phyloP scores from a whole-genome alignment of 2,329 filamentous ascomycete species.

The Ascochyta koolunga region DNA sequence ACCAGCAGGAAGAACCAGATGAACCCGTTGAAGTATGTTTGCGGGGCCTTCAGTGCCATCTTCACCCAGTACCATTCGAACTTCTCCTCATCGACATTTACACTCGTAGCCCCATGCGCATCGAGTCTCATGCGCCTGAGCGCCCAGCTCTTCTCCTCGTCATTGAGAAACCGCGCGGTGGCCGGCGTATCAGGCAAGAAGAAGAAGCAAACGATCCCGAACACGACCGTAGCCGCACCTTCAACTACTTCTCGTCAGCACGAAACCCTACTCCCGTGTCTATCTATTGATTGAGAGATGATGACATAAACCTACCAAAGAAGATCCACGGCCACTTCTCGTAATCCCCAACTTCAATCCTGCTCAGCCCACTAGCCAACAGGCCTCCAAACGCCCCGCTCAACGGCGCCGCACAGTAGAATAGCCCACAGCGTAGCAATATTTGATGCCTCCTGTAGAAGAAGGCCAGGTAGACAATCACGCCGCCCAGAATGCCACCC shows the following conservation, averaged over 20 bases:
- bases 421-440: slow-evolving; percentile 49
- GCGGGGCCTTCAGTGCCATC: slow-evolving; percentile 37
- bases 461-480: slow-evolving; percentile 52
- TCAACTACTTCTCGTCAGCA: slow-evolving; percentile 40
- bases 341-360: slow-evolving; percentile 48
- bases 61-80: slow-evolving; percentile 52
- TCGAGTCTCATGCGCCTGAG: slow-evolving; percentile 38
- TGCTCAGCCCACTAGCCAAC: slow-evolving; percentile 50
- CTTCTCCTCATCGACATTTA: slow-evolving; percentile 46
- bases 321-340: slow-evolving; percentile 45
- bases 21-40: slow-evolving; percentile 49
- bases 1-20: slow-evolving; percentile 48
- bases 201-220: slow-evolving; percentile 52
- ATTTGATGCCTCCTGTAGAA: slow-evolving; percentile 51
- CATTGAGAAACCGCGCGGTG: too few relatives aligned
- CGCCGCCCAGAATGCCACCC: slow-evolving; percentile 50
- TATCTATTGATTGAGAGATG: not conserved
- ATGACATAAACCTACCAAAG: slow-evolving; percentile 19
- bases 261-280: too few relatives aligned
- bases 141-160: slow-evolving; percentile 30
- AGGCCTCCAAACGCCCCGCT: slow-evolving; percentile 52
- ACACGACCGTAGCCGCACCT: slow-evolving; percentile 35
- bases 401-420: slow-evolving; percentile 47
- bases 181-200: too few relatives aligned
- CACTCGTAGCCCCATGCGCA: slow-evolving; percentile 30